Evolutionary conservation across 2,329 filamentous ascomycete species (phyloP).

Genomic region (Plenodomus biglobosus): DNA sequence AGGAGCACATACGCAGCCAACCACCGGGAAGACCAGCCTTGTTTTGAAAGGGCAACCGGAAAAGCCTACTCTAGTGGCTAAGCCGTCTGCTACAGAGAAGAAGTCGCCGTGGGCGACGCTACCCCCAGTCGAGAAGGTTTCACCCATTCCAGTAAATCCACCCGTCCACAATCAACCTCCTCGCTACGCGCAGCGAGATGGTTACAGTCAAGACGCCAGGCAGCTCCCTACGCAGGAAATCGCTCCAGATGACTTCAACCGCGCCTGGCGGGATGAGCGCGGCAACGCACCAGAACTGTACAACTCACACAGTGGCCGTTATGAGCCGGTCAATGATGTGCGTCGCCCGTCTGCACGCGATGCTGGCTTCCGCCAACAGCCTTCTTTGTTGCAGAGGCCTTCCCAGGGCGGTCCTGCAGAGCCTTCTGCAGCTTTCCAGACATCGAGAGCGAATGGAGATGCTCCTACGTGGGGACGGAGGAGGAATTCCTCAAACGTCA

Average conservation of each 20-base stretch:
- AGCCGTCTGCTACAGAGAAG: constrained; percentile 68
- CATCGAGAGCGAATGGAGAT: constrained; percentile 69
- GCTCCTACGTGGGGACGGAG: constrained; percentile 67
- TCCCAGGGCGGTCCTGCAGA: constrained; percentile 69
- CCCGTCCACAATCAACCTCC: constrained; percentile 46
- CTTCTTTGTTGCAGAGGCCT: constrained; percentile 76
- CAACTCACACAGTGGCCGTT: constrained; percentile 93
- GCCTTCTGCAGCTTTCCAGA: constrained; percentile 84
- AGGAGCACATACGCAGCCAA: constrained; percentile 41
- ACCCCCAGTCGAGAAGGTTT: constrained; percentile 79
- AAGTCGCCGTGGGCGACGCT: constrained; percentile 92
- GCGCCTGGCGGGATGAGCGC: constrained; percentile 76
- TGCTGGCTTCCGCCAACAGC: constrained; percentile 72
- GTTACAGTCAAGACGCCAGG: constrained; percentile 57
- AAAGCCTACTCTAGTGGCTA: constrained; percentile 72
- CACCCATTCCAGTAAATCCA: constrained; percentile 66
- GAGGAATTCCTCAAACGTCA: constrained; percentile 87
- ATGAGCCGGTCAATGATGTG: constrained; percentile 79
- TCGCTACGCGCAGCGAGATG: constrained; percentile 59
- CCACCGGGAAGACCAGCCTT: constrained; percentile 54
- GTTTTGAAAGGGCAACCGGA: constrained; percentile 68
- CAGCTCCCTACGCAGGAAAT: constrained; percentile 73
- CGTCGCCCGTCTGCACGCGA: constrained; percentile 68
- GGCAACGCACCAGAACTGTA: constrained; percentile 72
- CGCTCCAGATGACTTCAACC: constrained; percentile 88